Base-by-base conservation (phyloP, 2,329 filamentous ascomycete genomes). In the Colletotrichum navitas region DNA sequence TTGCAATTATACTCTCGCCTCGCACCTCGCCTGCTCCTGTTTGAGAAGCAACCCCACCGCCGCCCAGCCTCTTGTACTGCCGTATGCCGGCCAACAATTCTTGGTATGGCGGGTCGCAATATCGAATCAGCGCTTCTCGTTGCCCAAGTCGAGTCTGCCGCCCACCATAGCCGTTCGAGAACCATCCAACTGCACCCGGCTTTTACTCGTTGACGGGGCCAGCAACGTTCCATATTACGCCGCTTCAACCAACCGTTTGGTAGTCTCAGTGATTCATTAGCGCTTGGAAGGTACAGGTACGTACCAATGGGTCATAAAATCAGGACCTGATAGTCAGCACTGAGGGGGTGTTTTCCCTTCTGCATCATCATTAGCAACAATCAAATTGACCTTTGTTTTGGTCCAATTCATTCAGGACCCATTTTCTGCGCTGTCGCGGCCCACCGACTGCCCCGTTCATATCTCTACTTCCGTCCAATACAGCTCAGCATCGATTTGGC, bases 11-110 rank as follows among this genome's bases (percentile, higher is more conserved):
- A 11, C 26, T 32, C 47, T 34, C 16, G 51, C 14, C 12, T 63
- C 49, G 41, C 39, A 63, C 29, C 41, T 63, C 21, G 18, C 65
- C 24, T 52, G 41, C 16, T 36, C 6, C 49, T 6, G 10, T 26
- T 21, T 29, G 7, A 26, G 29, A 59, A 54, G 26, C 5, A 39
- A 32, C 66, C 29, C 67, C 34, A 41, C 67, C 55, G 34, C 29
- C 29, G 68, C 69, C 69, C 65, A 69, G 66, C 39, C 39, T 36
- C 55, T 26, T 32, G 59, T 7, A 32, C 66, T 69, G 69, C 69
- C 69, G 66, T 55, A 56, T 69, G 45, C 69, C 69, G 69, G 43
- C 45, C 24, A 55, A 29, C 66, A 41, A 47, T 59, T 49, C 65
- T 69, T 60, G 59, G 65, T 26, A 49, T 51, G 63, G 49, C 21